Percentiles rank a stretch among this genome's conserved stretches.
Conservation (phyloP, 768 basidiomycete genomes). For the Pulveroboletus sp. region DNA sequence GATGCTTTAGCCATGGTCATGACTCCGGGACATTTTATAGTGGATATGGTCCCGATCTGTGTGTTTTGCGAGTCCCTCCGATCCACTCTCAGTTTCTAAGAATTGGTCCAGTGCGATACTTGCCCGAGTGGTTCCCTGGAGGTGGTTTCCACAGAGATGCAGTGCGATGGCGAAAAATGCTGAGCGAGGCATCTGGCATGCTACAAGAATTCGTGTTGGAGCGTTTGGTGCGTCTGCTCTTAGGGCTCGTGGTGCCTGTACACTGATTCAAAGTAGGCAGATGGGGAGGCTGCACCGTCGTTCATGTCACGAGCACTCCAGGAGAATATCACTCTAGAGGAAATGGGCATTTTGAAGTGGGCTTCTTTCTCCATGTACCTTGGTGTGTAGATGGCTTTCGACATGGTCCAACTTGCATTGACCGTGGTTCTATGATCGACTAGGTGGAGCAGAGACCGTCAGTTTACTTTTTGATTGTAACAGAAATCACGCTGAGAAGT, state of each 20-base stretch:
- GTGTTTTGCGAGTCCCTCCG: not conserved
- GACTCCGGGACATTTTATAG: conserved; percentile 8
- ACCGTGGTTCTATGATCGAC: not conserved
- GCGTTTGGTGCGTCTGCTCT: conserved; percentile 7
- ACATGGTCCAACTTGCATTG: not conserved
- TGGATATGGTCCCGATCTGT: conserved; percentile 11
- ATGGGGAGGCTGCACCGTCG: conserved; percentile 8
- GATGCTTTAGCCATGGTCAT: conserved; percentile 4
- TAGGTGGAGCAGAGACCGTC: conserved; percentile 26
- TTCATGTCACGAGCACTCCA: conserved; percentile 12
- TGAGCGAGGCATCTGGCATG: not conserved
- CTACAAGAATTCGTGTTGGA: conserved; percentile 11
- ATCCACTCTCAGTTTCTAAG: not conserved
- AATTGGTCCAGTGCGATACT: conserved; percentile 5
- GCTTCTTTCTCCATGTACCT: conserved; percentile 13
- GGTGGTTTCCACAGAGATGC: conserved; percentile 13
- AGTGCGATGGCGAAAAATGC: conserved; percentile 1
- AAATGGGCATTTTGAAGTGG: conserved; percentile 13
- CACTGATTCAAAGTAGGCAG: not conserved
- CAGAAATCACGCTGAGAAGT: not conserved
- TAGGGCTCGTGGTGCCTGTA: not conserved
- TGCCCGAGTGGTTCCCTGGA: conserved; percentile 23
- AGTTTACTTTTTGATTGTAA: conserved; percentile 20
- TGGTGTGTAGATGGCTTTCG: conserved; percentile 1
- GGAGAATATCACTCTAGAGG: conserved; percentile 6